These are phyloP conservation scores for Eucalyptus regnans DNA, from an alignment of 345 rosid genomes.

Conservation along the genomic window DNA sequence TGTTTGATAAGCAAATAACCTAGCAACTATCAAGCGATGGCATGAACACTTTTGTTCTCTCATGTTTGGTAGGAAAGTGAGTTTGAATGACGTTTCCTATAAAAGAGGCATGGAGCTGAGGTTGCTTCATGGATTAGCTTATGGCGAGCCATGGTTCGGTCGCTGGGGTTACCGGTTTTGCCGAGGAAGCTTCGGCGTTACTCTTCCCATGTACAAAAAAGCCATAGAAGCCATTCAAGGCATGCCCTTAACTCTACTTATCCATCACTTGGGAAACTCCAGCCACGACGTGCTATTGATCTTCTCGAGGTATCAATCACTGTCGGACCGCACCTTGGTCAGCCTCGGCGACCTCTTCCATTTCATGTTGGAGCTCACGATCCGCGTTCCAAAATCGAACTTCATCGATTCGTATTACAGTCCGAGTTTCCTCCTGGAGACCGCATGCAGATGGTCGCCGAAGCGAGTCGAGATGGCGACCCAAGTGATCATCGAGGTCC, in stretches of 20 bases:
- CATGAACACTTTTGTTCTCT: background rate
- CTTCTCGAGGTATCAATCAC: conserved; percentile 61
- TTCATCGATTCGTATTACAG: conserved; percentile 15
- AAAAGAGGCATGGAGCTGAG: conserved; percentile 78
- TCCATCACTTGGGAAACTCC: conserved; percentile 22
- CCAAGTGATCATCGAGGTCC: conserved; percentile 65
- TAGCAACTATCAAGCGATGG: background rate
- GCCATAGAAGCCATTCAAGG: conserved; percentile 64
- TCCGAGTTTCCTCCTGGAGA: conserved; percentile 26
- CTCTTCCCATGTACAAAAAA: conserved; percentile 47
- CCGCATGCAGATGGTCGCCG: conserved; percentile 73
- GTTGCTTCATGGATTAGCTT: conserved; percentile 61
- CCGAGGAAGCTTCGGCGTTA: conserved; percentile 68
- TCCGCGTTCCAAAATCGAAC: conserved; percentile 44
- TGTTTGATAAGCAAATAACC: background rate
- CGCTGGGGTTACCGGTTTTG: conserved; percentile 78
- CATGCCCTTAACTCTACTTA: conserved; percentile 48
- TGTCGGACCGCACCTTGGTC: conserved; percentile 40
- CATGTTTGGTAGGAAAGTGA: conserved; percentile 52
- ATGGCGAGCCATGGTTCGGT: conserved; percentile 74
- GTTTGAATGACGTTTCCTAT: conserved; percentile 52
- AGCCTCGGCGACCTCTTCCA: conserved; percentile 61
- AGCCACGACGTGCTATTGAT: conserved; percentile 36
- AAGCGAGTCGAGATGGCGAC: conserved; percentile 87
- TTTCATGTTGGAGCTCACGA: conserved; percentile 59